Evolutionary conservation across 2,329 filamentous ascomycete genomes (phyloP).

Genomic region (Byssoonygena ceratinophila): DNA sequence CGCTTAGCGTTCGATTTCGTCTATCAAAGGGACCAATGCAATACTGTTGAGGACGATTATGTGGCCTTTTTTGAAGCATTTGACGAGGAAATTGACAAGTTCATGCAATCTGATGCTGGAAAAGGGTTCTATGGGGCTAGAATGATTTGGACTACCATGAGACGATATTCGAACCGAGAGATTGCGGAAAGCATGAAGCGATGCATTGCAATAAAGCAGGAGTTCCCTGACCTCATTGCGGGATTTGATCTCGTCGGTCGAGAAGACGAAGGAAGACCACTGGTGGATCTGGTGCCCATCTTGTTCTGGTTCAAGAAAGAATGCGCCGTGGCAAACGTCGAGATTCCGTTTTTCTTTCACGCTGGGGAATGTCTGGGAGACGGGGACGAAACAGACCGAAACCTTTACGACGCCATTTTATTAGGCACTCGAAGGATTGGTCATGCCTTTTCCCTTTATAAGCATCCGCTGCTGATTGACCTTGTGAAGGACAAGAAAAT

Average conservation of each 20-base stretch:
- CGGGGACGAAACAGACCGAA: slow-evolving; percentile 64
- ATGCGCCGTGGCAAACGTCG: slow-evolving; percentile 64
- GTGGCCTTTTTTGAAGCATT: slow-evolving; percentile 61
- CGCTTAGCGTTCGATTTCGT: slow-evolving; percentile 64
- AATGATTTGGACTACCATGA: slow-evolving; percentile 72
- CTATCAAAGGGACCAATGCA: slow-evolving; percentile 53
- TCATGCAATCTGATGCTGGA: slow-evolving; percentile 61
- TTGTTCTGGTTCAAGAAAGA: slow-evolving; percentile 89
- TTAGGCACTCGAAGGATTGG: slow-evolving; percentile 82
- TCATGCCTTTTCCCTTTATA: slow-evolving; percentile 78
- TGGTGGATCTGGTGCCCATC: slow-evolving; percentile 68
- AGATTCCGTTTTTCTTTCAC: slow-evolving; percentile 92
- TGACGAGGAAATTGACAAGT: slow-evolving; percentile 67
- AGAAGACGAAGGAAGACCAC: slow-evolving; percentile 66
- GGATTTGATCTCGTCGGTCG: slow-evolving; percentile 87
- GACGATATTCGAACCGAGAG: slow-evolving; percentile 51
- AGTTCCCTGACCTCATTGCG: slow-evolving; percentile 13
- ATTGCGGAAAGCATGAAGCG: slow-evolving; percentile 76
- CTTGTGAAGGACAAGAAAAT: slow-evolving; percentile 84
- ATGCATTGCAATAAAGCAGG: slow-evolving; percentile 70
- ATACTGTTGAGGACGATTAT: slow-evolving; percentile 57
- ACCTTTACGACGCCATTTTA: slow-evolving; percentile 80
- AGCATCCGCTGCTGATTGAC: slow-evolving; percentile 79
- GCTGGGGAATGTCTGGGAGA: slow-evolving; percentile 79
- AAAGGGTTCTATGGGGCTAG: slow-evolving; percentile 71